These are phyloP conservation scores for Solanum sejunctum DNA, from an alignment of 257 asterid species.

Conservation along the genomic window DNA sequence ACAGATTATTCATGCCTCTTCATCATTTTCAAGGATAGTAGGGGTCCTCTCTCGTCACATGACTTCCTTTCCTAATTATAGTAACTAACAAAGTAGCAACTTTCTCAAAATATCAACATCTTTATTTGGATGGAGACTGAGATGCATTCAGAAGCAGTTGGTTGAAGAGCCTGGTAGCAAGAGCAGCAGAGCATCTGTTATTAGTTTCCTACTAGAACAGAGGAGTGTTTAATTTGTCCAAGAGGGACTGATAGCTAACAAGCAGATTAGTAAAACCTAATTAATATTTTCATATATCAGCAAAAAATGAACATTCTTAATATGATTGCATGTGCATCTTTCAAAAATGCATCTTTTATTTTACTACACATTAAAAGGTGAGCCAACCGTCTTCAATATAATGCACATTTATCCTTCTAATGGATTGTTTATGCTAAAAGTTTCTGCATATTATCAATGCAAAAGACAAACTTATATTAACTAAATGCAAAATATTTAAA, in stretches of 20 bases:
- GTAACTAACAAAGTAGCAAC: neutral
- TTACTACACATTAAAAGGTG: neutral
- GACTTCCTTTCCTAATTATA: neutral
- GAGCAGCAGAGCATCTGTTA: neutral
- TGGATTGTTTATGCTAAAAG: neutral
- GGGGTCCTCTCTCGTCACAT: neutral
- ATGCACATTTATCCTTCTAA: neutral
- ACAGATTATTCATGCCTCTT: neutral
- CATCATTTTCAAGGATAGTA: neutral
- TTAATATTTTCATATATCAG: neutral
- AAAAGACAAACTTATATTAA: neutral
- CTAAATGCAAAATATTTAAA: neutral
- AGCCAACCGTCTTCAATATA: neutral
- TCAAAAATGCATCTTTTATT: neutral
- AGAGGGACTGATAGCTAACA: neutral
- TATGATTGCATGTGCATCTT: neutral
- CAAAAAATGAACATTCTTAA: neutral
- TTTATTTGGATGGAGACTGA: neutral
- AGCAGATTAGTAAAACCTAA: neutral
- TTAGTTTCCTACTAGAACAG: neutral
- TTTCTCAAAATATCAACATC: neutral
- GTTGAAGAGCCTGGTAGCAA: conserved; percentile 6
- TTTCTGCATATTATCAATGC: neutral
- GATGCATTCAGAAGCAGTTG: neutral
- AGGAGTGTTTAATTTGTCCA: neutral